Conservation (phyloP, 192 early-diverging fungal species). For the Coemansia sp. region DNA sequence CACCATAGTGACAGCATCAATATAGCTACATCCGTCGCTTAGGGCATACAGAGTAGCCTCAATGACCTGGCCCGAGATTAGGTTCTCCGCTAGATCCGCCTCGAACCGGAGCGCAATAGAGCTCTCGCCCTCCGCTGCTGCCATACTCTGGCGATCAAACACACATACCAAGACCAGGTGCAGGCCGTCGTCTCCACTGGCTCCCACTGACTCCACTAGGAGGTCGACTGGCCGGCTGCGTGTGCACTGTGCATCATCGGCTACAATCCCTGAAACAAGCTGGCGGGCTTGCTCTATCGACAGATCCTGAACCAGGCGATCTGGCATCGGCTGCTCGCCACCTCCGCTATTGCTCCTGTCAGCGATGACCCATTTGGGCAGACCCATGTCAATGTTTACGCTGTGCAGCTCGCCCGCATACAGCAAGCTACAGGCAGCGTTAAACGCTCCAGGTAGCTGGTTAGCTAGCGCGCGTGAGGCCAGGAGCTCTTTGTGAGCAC, state of each 20-base stretch:
- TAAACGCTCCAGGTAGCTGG: conserved; percentile 36
- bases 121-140: conserved; percentile 13
- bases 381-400: conserved; percentile 15
- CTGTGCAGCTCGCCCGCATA: conserved; percentile 33
- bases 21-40: conserved; percentile 31
- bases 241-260: conserved; percentile 5
- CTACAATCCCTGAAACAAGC: conserved; percentile 14
- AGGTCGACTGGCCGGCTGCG: conserved; percentile 31
- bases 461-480: conserved; percentile 6
- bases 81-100: conserved; percentile 2
- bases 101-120: conserved; percentile 28
- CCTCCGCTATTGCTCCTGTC: neutral
- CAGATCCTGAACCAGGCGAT: neutral
- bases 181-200: neutral
- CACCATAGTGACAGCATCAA: conserved; percentile 46
- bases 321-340: neutral
- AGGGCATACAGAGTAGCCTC: conserved; percentile 44
- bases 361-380: conserved; percentile 42
- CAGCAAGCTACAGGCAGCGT: conserved; percentile 37
- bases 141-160: conserved; percentile 23
- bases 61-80: conserved; percentile 32
- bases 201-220: conserved; percentile 12
- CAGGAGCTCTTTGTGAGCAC: conserved; percentile 25
- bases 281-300: conserved; percentile 19
- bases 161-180: conserved; percentile 3